Evolutionary conservation across 768 basidiomycete genomes (phyloP), one percentile per base, ranked within the genome.

Genomic region (Tulasnella calospora): DNA sequence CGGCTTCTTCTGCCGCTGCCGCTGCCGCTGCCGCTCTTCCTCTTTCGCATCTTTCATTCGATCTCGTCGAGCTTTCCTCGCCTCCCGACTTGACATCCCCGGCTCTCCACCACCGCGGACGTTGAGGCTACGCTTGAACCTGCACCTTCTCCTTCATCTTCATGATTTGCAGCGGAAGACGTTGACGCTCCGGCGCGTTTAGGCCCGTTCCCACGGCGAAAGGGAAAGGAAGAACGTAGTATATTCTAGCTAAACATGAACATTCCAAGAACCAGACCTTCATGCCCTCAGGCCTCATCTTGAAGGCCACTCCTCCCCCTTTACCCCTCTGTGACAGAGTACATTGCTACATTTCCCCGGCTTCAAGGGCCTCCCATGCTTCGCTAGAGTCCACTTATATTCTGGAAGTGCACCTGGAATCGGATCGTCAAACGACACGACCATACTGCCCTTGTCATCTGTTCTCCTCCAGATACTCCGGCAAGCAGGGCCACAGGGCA

Each of bases 141-240:
- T 30, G 75, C 36, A 21, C 12, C 47, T 0, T 67, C 61, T 6
- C 13, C 61, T 1, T 44, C 44, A 2, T 51, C 23, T 23, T 51
- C 23, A 3, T n/a, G 51, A 7, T 27, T 33, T 27, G 61, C 61
- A 13, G 23, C 9, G 3, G 17, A 46, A n/a, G 76, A 80, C 76
- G 75, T 8, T 3, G 73, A 30, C 0, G 51, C 51, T 51, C 36
- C 13, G 74, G 21, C 12, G 70, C 77, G 19, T 78, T 71, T 9
- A 15, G 70, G 30, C 90, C 91, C 3, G 92, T 88, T 51, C 86
- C 84, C 92, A n/a, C n/a, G n/a, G n/a, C n/a, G n/a, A n/a, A n/a
- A n/a, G n/a, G n/a, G n/a, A n/a, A n/a, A n/a, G n/a, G n/a, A 44
- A 44, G 9, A 44, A 44, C n/a, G 41, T 44, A 4, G 41, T 44